These are phyloP conservation scores for Irpex sp. DNA, from an alignment of 1,284 basidiomycete species.

Conservation along the genomic window DNA sequence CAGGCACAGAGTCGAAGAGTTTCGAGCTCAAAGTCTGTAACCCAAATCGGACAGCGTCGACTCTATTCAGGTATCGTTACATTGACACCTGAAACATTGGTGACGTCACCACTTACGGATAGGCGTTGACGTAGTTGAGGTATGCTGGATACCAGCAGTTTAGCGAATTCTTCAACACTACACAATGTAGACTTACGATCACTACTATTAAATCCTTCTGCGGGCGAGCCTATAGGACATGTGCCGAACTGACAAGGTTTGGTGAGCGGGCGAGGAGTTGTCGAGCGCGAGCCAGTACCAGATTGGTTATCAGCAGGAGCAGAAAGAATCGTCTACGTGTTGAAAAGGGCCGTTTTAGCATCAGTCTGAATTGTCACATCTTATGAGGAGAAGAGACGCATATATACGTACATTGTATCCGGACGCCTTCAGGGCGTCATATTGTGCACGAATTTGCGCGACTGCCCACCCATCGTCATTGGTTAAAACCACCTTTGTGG, in stretches of 20 bases:
- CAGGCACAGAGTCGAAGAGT: slow-evolving; percentile 41
- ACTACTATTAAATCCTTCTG: slow-evolving; percentile 11
- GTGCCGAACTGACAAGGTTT: slow-evolving; percentile 15
- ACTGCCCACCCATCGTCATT: slow-evolving; percentile 54
- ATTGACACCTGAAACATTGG: slow-evolving; percentile 28
- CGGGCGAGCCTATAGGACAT: slow-evolving; percentile 11
- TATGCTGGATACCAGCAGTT: slow-evolving; percentile 16
- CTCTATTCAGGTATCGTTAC: slow-evolving; percentile 18
- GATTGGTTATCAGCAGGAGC: slow-evolving; percentile 41
- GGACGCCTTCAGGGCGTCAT: slow-evolving; percentile 33
- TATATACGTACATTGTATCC: slow-evolving; percentile 36
- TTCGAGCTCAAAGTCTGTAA: slow-evolving; percentile 44
- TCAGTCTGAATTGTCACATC: background rate
- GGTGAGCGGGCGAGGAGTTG: slow-evolving; percentile 20
- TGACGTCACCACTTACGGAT: slow-evolving; percentile 20
- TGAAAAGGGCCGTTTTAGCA: background rate
- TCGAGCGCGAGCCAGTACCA: slow-evolving; percentile 36
- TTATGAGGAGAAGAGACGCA: background rate
- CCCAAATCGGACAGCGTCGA: slow-evolving; percentile 43
- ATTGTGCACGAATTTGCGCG: slow-evolving; percentile 44
- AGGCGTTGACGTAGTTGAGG: slow-evolving; percentile 33
- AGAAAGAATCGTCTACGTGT: slow-evolving; percentile 28
- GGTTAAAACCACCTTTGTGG: slow-evolving; percentile 26
- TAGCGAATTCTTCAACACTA: background rate
- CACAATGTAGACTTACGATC: slow-evolving; percentile 9